Conservation (phyloP, 306 rosid genomes). For the Lupinus albus region DNA sequence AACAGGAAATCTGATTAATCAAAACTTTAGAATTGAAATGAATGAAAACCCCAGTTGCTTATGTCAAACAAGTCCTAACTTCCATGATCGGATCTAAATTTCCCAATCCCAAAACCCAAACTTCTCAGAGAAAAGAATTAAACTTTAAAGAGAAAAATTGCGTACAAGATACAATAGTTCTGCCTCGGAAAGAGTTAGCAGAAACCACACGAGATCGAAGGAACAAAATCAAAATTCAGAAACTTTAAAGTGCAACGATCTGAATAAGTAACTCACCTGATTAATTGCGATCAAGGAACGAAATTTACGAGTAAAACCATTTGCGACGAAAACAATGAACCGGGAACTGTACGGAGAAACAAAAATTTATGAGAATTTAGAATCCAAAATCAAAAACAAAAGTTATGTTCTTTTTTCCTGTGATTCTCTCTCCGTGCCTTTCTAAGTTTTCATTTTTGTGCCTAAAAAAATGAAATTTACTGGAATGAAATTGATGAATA, state of each 20-base stretch:
- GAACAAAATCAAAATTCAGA: slow-evolving; percentile 39
- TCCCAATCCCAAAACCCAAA: slow-evolving; percentile 31
- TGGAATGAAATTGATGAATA: too few relatives aligned
- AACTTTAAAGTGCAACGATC: slow-evolving; percentile 8
- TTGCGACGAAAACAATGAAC: slow-evolving; percentile 16
- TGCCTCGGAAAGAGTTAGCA: slow-evolving; percentile 24
- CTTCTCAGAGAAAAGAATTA: not conserved
- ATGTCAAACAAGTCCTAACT: too few relatives aligned
- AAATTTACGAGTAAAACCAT: slow-evolving; percentile 34
- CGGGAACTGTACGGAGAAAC: slow-evolving; percentile 27
- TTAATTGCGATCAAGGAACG: slow-evolving; percentile 44
- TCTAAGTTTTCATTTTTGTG: slow-evolving; percentile 8
- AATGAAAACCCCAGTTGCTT: slow-evolving; percentile 8
- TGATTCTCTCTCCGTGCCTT: not conserved
- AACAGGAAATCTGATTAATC: slow-evolving; percentile 25
- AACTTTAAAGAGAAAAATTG: slow-evolving; percentile 2
- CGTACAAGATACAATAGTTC: not conserved
- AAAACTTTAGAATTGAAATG: slow-evolving; percentile 26
- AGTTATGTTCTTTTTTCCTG: not conserved
- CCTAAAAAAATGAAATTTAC: too few relatives aligned
- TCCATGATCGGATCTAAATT: slow-evolving; percentile 46
- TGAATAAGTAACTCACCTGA: slow-evolving; percentile 47
- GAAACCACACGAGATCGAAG: slow-evolving; percentile 37
- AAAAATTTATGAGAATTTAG: slow-evolving; percentile 41
- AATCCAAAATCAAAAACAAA: slow-evolving; percentile 36